Conservation (phyloP, 2,329 filamentous ascomycete species). For the Beauveria brongniartii region DNA sequence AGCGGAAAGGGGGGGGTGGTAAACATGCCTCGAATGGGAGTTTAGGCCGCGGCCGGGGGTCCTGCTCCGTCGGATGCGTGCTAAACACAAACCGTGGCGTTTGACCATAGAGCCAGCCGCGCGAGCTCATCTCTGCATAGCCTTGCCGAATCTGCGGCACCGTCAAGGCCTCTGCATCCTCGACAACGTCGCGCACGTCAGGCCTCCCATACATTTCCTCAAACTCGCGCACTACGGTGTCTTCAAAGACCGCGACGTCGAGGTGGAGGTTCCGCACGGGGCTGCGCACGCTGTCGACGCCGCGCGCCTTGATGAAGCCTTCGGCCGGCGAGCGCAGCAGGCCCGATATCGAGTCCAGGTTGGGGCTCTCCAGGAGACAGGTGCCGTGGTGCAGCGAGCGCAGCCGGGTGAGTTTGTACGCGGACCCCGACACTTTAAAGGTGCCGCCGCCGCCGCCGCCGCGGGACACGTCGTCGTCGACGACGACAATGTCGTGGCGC, state of each 20-base stretch:
- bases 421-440: constrained; percentile 85
- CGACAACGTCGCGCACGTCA: constrained; percentile 33
- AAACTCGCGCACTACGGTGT: constrained; percentile 59
- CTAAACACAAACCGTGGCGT: constrained; percentile 76
- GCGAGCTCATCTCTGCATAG: constrained; percentile 37
- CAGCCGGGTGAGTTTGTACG: constrained; percentile 80
- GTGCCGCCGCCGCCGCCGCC: constrained; percentile 22
- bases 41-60: constrained; percentile 47
- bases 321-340: constrained; percentile 74
- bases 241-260: constrained; percentile 35
- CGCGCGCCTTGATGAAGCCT: constrained; percentile 67
- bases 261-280: constrained; percentile 71
- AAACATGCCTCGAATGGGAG: constrained; percentile 36
- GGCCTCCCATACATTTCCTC: constrained; percentile 51
- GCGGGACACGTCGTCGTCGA: constrained; percentile 14
- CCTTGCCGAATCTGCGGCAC: constrained; percentile 40
- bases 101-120: constrained; percentile 74
- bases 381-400: constrained; percentile 90
- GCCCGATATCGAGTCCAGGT: constrained; percentile 59
- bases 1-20: too few species aligned
- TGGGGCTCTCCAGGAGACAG: constrained; percentile 70
- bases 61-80: constrained; percentile 48
- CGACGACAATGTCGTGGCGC: constrained; percentile 87
- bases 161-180: constrained; percentile 37
- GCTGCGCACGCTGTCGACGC: constrained; percentile 86